phyloP scores from a whole-genome alignment of 306 rosid species.

The Fagus crenata region DNA sequence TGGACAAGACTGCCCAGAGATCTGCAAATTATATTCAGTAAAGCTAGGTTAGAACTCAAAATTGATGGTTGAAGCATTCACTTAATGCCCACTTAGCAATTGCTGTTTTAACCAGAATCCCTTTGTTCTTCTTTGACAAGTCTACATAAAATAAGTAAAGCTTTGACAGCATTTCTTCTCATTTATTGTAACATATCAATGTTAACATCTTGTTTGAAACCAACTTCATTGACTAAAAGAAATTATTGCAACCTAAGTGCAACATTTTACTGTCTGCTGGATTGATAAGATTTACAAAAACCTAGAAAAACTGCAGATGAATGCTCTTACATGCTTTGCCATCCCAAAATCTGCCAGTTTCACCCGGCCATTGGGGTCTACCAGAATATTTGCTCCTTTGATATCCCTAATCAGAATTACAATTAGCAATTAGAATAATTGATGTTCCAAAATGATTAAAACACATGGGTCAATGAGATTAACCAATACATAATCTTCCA shows the following conservation, averaged over 20 bases:
- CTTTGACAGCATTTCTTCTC: background rate
- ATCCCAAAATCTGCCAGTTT: slow-evolving; percentile 98
- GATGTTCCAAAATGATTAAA: background rate
- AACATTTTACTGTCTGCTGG: background rate
- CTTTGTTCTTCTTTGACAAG: background rate
- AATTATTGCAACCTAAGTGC: background rate
- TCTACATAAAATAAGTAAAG: background rate
- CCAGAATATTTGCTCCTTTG: slow-evolving; percentile 97
- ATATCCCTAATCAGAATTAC: slow-evolving; percentile 73
- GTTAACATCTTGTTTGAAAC: background rate
- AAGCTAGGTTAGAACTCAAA: slow-evolving; percentile 29
- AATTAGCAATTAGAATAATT: slow-evolving; percentile 25
- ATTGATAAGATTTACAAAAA: background rate
- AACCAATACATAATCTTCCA: background rate
- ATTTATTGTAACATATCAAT: background rate
- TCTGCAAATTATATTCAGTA: slow-evolving; percentile 52
- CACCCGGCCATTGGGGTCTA: slow-evolving; percentile 90
- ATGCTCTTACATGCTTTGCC: slow-evolving; percentile 94
- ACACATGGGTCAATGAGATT: background rate
- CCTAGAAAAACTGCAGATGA: background rate
- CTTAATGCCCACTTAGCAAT: background rate
- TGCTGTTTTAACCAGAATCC: background rate
- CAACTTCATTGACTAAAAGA: background rate
- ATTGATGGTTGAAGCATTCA: slow-evolving; percentile 19
- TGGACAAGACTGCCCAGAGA: slow-evolving; percentile 84